Conservation (phyloP, 2,329 filamentous ascomycete genomes). For the Ophiostoma angusticollis region DNA sequence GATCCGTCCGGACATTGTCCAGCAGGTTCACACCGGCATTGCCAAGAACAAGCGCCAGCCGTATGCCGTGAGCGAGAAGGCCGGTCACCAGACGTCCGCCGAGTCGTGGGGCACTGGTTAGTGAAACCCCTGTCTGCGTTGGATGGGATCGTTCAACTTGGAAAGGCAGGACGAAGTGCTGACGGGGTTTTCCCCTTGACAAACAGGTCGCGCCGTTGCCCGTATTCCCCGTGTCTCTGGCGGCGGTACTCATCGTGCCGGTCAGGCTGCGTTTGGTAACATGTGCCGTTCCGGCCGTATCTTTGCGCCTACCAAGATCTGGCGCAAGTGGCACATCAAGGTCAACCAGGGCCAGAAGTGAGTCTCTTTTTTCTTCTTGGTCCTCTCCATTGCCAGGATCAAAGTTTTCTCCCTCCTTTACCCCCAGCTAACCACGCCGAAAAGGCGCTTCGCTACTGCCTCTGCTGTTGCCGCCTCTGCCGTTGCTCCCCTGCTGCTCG, state of each 20-base stretch:
- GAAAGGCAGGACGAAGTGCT: background rate
- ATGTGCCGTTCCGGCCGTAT: constrained; percentile 99
- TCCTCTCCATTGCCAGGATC: no score
- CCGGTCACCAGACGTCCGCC: constrained; percentile 98
- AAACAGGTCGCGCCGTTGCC: constrained; percentile 96
- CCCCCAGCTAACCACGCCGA: constrained; percentile 13
- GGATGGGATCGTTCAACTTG: background rate
- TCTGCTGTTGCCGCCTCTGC: constrained; percentile 95
- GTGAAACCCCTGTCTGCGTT: constrained; percentile 35
- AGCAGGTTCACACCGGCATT: constrained; percentile 97
- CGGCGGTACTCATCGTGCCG: constrained; percentile 99
- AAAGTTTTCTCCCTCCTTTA: background rate
- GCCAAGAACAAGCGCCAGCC: constrained; percentile 99
- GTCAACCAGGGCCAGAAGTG: constrained; percentile 97
- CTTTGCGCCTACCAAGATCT: constrained; percentile 99
- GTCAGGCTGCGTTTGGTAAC: constrained; percentile 99
- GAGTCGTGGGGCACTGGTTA: constrained; percentile 99
- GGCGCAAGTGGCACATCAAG: constrained; percentile 99
- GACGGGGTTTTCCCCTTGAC: constrained; percentile 2
- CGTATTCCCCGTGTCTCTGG: constrained; percentile 99
- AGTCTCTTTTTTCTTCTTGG: constrained; percentile 23
- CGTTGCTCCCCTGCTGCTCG: constrained; percentile 85
- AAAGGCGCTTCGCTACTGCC: constrained; percentile 88
- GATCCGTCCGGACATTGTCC: constrained; percentile 98
- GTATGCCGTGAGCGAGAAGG: constrained; percentile 99